Evolutionary conservation across 208 protist genomes (phyloP).

Genomic region (Leishmania aethiopica): DNA sequence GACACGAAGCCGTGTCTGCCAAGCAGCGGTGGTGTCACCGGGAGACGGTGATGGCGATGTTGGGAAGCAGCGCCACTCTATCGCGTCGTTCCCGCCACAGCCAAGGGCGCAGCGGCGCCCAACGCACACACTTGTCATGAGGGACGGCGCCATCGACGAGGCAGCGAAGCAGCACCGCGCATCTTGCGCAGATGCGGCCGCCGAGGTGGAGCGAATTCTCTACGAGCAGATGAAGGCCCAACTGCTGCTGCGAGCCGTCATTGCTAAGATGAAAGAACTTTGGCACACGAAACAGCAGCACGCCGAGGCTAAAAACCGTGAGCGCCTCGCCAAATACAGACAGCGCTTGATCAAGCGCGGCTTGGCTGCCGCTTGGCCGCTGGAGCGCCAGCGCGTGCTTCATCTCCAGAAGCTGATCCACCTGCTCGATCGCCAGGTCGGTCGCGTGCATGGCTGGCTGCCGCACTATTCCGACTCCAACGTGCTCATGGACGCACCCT

Average conservation of each 20-base stretch:
- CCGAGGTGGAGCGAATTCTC: slow-evolving; percentile 64
- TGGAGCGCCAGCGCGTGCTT: slow-evolving; percentile 71
- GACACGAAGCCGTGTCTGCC: neutral
- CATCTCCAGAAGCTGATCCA: slow-evolving; percentile 79
- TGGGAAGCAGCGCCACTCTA: neutral
- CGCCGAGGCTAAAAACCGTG: slow-evolving; percentile 40
- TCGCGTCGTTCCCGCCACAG: neutral
- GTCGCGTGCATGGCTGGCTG: slow-evolving; percentile 69
- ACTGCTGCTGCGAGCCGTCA: slow-evolving; percentile 65
- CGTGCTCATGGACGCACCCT: slow-evolving; percentile 38
- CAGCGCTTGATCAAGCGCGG: slow-evolving; percentile 30
- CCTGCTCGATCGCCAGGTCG: slow-evolving; percentile 65
- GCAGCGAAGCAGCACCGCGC: neutral
- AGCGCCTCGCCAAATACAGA: slow-evolving; percentile 40
- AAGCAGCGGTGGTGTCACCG: neutral
- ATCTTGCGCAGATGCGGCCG: slow-evolving; percentile 29
- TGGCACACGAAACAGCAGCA: slow-evolving; percentile 62
- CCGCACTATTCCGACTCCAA: slow-evolving; percentile 75
- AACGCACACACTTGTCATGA: slow-evolving; percentile 9
- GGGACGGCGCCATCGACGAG: neutral
- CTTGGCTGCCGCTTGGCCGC: slow-evolving; percentile 53
- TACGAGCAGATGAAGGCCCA: slow-evolving; percentile 84
- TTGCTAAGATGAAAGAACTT: slow-evolving; percentile 73
- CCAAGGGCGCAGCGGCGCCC: neutral
- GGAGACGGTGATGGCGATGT: neutral